A percentile compares a stretch with the other conserved stretches of the same genome.
phyloP scores from a whole-genome alignment of 139 green algal species.

The Chara braunii region DNA sequence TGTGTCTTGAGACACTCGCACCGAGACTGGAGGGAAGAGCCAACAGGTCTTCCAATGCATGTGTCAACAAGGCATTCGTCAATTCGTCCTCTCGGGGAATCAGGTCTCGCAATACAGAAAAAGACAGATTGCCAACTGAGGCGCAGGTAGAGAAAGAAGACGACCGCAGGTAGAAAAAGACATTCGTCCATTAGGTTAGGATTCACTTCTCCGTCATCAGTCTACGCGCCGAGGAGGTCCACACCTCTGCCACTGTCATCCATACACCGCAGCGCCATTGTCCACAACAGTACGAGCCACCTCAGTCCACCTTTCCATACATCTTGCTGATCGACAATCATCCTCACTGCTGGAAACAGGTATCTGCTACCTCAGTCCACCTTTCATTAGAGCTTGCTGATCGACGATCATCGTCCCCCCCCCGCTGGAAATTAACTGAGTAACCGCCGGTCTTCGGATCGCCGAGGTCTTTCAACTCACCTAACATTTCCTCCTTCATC shows the following conservation, averaged over 20 bases:
- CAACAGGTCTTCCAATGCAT: too few species aligned
- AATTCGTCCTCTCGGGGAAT: too few species aligned
- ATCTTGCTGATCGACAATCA: not conserved
- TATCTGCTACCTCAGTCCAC: not conserved
- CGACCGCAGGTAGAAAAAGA: too few species aligned
- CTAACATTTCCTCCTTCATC: constrained; percentile 83
- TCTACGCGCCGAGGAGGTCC: not conserved
- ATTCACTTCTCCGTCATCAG: not conserved
- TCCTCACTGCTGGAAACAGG: not conserved
- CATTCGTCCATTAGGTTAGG: not conserved
- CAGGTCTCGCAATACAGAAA: too few species aligned
- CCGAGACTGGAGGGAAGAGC: too few species aligned
- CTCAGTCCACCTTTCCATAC: not conserved
- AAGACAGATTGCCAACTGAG: too few species aligned
- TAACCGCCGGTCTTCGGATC: constrained; percentile 85
- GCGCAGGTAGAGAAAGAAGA: too few species aligned
- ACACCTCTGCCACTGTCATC: not conserved
- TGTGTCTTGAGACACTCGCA: too few species aligned
- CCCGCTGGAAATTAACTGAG: constrained; percentile 81
- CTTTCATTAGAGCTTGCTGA: not conserved
- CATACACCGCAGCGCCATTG: not conserved
- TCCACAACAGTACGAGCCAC: not conserved
- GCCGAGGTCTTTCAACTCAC: too few species aligned
- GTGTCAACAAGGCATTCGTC: too few species aligned
- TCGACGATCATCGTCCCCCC: constrained; percentile 40